Percentiles rank a stretch among this genome's conserved stretches.
phyloP scores from a whole-genome alignment of 768 basidiomycete genomes.

The Xerocomus brunneocitrinus region DNA sequence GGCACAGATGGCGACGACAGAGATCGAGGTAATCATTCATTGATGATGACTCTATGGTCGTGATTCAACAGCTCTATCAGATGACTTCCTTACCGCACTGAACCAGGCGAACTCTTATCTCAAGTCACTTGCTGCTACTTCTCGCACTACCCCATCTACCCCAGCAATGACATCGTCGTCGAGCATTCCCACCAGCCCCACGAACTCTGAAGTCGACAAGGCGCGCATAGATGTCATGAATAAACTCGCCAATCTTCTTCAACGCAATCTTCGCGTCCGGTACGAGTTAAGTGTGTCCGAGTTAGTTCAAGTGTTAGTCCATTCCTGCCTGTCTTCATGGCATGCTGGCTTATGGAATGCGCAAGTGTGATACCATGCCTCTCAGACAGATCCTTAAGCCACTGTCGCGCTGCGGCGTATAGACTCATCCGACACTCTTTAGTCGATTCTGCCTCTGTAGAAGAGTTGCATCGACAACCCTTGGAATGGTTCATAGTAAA shows the following conservation, averaged over 20 bases:
- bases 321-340: background rate
- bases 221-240: constrained; percentile 60
- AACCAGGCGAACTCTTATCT: constrained; percentile 59
- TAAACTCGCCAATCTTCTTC: constrained; percentile 59
- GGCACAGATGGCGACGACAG: constrained; percentile 34
- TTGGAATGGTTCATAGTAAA: constrained; percentile 91
- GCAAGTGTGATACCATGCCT: constrained; percentile 73
- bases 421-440: constrained; percentile 75
- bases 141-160: constrained; percentile 33
- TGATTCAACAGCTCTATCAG: constrained; percentile 31
- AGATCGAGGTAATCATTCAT: constrained; percentile 28
- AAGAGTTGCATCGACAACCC: constrained; percentile 54
- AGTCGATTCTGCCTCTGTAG: constrained; percentile 69
- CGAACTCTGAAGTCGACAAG: constrained; percentile 43
- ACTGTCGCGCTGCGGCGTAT: constrained; percentile 78
- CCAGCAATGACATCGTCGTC: constrained; percentile 36
- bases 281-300: constrained; percentile 70
- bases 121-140: constrained; percentile 48
- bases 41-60: background rate
- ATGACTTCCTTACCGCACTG: constrained; percentile 71
- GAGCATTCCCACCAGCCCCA: constrained; percentile 33
- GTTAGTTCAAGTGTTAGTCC: constrained; percentile 67
- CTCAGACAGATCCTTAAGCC: constrained; percentile 66
- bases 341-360: constrained; percentile 8
- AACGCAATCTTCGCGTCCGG: constrained; percentile 67